Conservation (phyloP, 768 basidiomycete species). For the Lentinula boryana region DNA sequence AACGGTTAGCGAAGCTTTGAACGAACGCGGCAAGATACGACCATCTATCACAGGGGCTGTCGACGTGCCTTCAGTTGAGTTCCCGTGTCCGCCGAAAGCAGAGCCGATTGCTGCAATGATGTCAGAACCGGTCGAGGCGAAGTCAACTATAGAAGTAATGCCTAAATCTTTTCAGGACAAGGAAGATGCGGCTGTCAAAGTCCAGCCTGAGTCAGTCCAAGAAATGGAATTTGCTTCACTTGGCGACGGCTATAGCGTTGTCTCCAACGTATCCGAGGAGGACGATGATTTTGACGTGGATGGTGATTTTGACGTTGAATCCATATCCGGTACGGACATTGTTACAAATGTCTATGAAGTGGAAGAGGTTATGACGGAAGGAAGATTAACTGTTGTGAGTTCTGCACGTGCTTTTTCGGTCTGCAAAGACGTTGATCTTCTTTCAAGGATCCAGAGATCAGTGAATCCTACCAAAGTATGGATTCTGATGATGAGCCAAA, state of each 20-base stretch:
- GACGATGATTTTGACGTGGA: constrained; percentile 10
- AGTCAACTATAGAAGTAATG: neutral
- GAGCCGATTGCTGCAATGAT: neutral
- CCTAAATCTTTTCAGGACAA: neutral
- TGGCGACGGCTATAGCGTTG: constrained; percentile 1
- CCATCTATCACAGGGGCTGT: neutral
- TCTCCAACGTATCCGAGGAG: constrained; percentile 8
- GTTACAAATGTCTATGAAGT: constrained; percentile 12
- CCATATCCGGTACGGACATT: constrained; percentile 2
- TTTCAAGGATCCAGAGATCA: constrained; percentile 13
- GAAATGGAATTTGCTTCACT: neutral
- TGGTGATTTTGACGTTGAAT: constrained; percentile 13
- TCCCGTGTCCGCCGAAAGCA: neutral
- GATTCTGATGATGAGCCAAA: neutral
- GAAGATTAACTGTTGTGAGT: constrained; percentile 23
- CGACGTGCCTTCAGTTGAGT: neutral
- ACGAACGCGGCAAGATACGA: too few relatives aligned
- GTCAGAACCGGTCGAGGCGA: neutral
- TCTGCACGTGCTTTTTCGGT: neutral
- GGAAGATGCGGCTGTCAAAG: neutral
- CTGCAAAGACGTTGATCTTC: neutral
- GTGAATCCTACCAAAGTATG: neutral
- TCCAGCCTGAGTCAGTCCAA: neutral
- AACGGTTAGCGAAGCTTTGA: neutral
- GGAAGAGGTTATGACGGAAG: constrained; percentile 19